Evolutionary conservation across 2,329 filamentous ascomycete species (phyloP), one percentile per base, ranked within the genome.

Genomic region (Arthrobotrys conoides): DNA sequence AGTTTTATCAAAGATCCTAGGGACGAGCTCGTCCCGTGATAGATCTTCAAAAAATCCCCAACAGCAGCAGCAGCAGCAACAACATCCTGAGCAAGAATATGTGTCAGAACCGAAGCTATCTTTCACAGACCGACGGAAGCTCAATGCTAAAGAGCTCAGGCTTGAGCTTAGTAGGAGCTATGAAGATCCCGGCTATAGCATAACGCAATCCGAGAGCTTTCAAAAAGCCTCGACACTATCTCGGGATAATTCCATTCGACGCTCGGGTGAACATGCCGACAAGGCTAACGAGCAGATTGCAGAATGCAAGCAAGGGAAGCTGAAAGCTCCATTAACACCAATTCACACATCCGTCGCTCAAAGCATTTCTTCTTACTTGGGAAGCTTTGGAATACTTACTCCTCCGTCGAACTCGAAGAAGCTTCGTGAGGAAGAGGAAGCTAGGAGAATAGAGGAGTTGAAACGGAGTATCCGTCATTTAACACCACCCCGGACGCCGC

Each of bases 41-140:
- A 64, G 30, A 27, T 10, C 33, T 3, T 30, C 24, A 14, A 69
- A 55, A 41, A 51, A 16, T 49, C n/a, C 63, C 6, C 61, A 64
- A 9, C 68, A 49, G 18, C 53, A 64, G 3, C 53, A 57, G 3
- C 63, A 49, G 24, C 63, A 49, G 3, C 27, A 49, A 38, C 24
- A 38, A 10, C 30, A 64, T 6, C 20, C 16, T 10, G 46, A 72
- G 8, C 64, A 18, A 55, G 68, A 64, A 2, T 64, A 51, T 6
- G 68, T 65, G 36, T 53, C 33, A 20, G 55, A 78, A n/a, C 68
- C 68, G 27, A 78, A 44, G 27, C 5, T 57, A 49, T 69, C 75
- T n/a, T 78, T 78, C 55, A 78, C 68, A 18, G 75, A 78, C 36
- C 46, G 75, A 46, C 44, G 75, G 46, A 78, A 69, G 66, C 75